Evolutionary conservation across 495 filamentous ascomycete species (phyloP), one percentile per base, ranked within the genome.

Genomic region (Trichoderma asperelloides): DNA sequence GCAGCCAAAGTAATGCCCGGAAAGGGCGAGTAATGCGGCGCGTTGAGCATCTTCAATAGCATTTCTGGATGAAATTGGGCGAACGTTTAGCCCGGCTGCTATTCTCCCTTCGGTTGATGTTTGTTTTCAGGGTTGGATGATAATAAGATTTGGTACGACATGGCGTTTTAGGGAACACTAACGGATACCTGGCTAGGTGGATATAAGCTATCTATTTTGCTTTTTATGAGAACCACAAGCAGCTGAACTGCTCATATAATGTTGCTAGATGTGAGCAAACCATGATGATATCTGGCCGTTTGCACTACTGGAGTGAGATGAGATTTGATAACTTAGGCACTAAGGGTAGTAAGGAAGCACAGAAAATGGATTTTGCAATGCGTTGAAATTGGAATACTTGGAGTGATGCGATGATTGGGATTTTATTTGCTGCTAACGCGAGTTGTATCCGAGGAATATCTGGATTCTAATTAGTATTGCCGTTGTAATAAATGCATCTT

Each of bases 1-100:
- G 95, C 93, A 11, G 92, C 92, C 68, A 98, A 98, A 79, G 84
- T 87, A 39, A 86, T 84, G 71, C 82, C 84, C 15, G 82, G 84
- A 15, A 86, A 86, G 72, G 79, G 78, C 23, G 80, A 83, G 25
- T 57, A 37, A 64, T 63, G 37, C 21, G 21, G 9, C 47, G 47
- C 3, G 9, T 21, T 21, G 16, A 23, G 6, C 47, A 51, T 51
- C 21, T 23, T 51, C 4, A 21, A 51, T 11, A 9, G 33, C 33
- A 37, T 37, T 37, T 37, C 33, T 37, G 5, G 5, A 37, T 37
- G 5, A 37, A 37, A 37, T 37, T 47, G 43, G 43, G 43, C n/a
- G 12, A n/a, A 18, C 0, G 6, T 7, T 37, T 0, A 8, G 33
- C 33, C 43, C n/a, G 43, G 43, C 43, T 47, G 13, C n/a, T 47